phyloP scores from a whole-genome alignment of 441 rosid genomes.

The Metrosideros polymorpha region DNA sequence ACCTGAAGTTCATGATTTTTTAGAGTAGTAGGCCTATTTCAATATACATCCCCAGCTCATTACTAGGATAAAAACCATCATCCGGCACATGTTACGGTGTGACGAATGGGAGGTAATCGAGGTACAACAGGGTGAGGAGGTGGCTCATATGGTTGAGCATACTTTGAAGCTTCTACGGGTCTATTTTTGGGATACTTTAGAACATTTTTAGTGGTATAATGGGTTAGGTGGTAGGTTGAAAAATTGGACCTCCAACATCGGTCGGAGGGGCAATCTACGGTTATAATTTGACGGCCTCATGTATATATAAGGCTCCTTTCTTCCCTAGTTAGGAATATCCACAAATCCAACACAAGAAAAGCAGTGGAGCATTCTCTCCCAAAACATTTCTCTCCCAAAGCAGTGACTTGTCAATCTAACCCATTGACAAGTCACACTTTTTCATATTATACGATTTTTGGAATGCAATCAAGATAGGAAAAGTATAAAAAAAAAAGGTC shows the following conservation, averaged over 20 bases:
- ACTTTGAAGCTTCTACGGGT: not conserved
- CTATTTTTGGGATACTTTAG: not conserved
- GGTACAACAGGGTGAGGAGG: not conserved
- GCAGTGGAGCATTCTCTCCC: not conserved
- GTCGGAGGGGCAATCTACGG: not conserved
- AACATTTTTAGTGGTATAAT: not conserved
- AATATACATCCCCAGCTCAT: no score
- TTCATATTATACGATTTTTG: no score
- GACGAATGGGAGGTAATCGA: not conserved
- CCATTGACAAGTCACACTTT: no score
- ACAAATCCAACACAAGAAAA: not conserved
- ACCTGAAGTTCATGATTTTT: no score
- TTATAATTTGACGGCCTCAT: not conserved
- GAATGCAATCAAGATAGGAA: no score
- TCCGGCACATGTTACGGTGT: fast-evolving
- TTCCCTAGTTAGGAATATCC: not conserved
- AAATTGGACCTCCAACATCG: no score
- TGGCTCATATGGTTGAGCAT: not conserved
- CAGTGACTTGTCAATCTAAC: no score
- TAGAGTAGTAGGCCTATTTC: no score
- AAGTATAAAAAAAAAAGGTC: no score
- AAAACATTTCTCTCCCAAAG: not conserved
- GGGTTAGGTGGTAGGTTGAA: not conserved
- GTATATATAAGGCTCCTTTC: not conserved
- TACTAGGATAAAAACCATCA: fast-evolving